phyloP scores from a whole-genome alignment of 805 yeast genomes.

The Danielia reshetovae region DNA sequence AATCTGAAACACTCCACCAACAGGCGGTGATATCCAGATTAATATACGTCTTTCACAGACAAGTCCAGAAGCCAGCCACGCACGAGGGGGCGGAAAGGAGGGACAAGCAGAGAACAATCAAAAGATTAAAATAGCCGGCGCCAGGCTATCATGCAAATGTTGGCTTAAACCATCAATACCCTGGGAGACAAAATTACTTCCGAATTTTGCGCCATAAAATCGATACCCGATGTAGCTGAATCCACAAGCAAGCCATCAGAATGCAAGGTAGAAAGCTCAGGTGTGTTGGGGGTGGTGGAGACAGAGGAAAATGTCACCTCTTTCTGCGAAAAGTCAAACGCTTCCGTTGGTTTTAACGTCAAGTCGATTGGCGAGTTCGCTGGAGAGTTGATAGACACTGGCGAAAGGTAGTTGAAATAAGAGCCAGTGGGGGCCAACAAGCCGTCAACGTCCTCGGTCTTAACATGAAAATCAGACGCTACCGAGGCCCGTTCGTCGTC shows the following conservation, averaged over 20 bases:
- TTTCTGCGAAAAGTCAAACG: neutral
- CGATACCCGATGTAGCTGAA: slow-evolving; percentile 21
- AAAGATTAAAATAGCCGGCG: too few relatives aligned
- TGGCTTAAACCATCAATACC: slow-evolving; percentile 1
- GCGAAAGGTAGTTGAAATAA: slow-evolving; percentile 38
- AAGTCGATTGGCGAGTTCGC: slow-evolving; percentile 38
- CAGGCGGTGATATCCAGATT: slow-evolving; percentile 14
- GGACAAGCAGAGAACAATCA: slow-evolving; percentile 31
- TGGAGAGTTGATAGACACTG: slow-evolving; percentile 40
- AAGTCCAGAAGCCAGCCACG: slow-evolving; percentile 2
- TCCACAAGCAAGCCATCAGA: slow-evolving; percentile 2
- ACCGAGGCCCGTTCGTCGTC: slow-evolving; percentile 1
- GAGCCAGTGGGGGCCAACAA: slow-evolving; percentile 6
- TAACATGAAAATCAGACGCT: slow-evolving; percentile 5
- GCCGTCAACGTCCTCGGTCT: slow-evolving; percentile 8
- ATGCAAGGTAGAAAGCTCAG: slow-evolving; percentile 1
- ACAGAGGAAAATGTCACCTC: neutral
- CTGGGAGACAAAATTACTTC: slow-evolving; percentile 39
- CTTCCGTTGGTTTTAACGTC: slow-evolving; percentile 20
- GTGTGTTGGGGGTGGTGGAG: slow-evolving; percentile 2
- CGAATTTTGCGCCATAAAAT: slow-evolving; percentile 44
- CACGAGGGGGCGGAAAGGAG: slow-evolving; percentile 1
- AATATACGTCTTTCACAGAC: slow-evolving; percentile 17
- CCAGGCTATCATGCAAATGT: neutral
- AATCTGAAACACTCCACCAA: slow-evolving; percentile 14